Percentiles rank a stretch among this genome's conserved stretches.
These are phyloP conservation scores for Haberlea rhodopensis DNA, from an alignment of 257 asterid species.

Conservation along the genomic window DNA sequence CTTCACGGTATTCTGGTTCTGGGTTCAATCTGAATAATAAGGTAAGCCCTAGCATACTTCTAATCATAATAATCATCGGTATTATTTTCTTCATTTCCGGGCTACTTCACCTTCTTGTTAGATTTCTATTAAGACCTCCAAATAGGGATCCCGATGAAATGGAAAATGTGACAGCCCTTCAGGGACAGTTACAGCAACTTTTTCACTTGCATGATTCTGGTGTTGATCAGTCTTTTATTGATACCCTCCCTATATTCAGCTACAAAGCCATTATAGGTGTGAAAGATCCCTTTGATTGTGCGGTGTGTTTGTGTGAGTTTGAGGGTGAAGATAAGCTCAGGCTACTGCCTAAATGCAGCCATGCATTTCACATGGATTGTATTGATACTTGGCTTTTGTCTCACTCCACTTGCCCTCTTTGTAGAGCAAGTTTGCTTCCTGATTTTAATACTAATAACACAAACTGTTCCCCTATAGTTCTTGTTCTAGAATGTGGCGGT, in stretches of 20 bases:
- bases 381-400: conserved; percentile 95
- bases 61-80: conserved; percentile 71
- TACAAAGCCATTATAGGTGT: conserved; percentile 85
- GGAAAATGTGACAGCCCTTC: conserved; percentile 66
- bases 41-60: conserved; percentile 72
- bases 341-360: conserved; percentile 83
- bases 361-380: conserved; percentile 94
- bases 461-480: conserved; percentile 55
- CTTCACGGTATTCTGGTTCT: conserved; percentile 33
- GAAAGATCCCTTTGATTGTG: conserved; percentile 89
- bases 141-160: conserved; percentile 60
- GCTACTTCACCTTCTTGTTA: conserved; percentile 75
- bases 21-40: conserved; percentile 59
- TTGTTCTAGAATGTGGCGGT: conserved; percentile 81
- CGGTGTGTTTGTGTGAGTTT: conserved; percentile 90
- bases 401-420: conserved; percentile 95
- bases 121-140: conserved; percentile 60
- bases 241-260: conserved; percentile 69
- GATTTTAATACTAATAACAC: conserved; percentile 42
- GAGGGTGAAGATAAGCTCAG: conserved; percentile 79
- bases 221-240: conserved; percentile 91
- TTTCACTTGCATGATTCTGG: conserved; percentile 88
- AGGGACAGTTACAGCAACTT: conserved; percentile 95
- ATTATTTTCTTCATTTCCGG: conserved; percentile 84
- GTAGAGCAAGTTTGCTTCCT: conserved; percentile 66